These are phyloP conservation scores for Pseudocercospora macadamiae DNA, from an alignment of 2,329 filamentous ascomycete genomes.

Conservation along the genomic window DNA sequence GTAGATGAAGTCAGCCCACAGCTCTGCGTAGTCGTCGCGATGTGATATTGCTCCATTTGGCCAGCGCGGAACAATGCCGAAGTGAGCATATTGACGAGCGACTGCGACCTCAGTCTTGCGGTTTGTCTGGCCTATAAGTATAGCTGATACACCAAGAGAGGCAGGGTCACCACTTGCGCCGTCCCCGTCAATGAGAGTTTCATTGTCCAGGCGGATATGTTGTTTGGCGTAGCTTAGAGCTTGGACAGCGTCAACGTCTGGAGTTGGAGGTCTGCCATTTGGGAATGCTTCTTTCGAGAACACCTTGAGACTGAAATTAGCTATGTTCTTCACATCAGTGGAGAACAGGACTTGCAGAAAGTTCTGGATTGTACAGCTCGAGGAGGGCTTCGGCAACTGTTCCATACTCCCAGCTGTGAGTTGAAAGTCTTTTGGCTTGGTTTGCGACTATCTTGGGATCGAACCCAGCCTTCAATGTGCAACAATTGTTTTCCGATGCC, in stretches of 20 bases:
- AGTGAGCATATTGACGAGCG: constrained; percentile 45
- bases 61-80: constrained; percentile 44
- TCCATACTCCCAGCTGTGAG: constrained; percentile 46
- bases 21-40: constrained; percentile 46
- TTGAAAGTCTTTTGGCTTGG: constrained; percentile 20
- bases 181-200: constrained; percentile 42
- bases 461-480: constrained; percentile 17
- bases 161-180: constrained; percentile 49
- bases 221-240: constrained; percentile 33
- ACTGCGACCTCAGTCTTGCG: constrained; percentile 37
- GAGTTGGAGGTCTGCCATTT: constrained; percentile 6
- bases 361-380: constrained; percentile 42
- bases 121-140: constrained; percentile 48
- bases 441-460: constrained; percentile 15
- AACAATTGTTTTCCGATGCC: constrained; percentile 14
- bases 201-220: constrained; percentile 39
- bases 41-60: constrained; percentile 52
- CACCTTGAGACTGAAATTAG: not conserved
- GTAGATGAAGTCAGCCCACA: constrained; percentile 55
- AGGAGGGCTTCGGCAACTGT: constrained; percentile 46
- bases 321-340: too few relatives aligned
- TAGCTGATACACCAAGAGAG: constrained; percentile 49
- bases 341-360: constrained; percentile 38
- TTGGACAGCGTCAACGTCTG: constrained; percentile 14
- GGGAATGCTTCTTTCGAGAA: constrained; percentile 21